Conservation (phyloP, 75 land plant species). For the Pseudotsuga menziesii region DNA sequence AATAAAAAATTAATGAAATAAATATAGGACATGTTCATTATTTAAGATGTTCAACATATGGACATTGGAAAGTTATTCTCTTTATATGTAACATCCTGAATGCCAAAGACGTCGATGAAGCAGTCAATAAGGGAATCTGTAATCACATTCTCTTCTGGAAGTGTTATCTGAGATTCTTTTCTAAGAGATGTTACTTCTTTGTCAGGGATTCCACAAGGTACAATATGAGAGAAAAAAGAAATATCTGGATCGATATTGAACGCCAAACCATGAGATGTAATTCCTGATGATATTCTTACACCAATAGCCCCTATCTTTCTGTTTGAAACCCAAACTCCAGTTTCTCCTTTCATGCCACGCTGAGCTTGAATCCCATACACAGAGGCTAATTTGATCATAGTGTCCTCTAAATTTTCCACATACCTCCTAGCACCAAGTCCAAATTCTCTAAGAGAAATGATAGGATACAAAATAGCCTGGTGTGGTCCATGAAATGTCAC, state of each 20-base stretch:
- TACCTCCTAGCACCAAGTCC: conserved; percentile 78
- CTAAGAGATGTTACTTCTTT: conserved; percentile 84
- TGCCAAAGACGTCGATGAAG: conserved; percentile 55
- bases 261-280: conserved; percentile 91
- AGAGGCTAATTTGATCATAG: conserved; percentile 69
- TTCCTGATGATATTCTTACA: conserved; percentile 68
- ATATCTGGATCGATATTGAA: conserved; percentile 88
- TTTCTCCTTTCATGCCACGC: conserved; percentile 51
- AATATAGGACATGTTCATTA: not conserved
- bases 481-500: conserved; percentile 90
- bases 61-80: conserved; percentile 9
- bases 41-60: conserved; percentile 9
- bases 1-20: not conserved
- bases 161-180: conserved; percentile 39
- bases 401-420: conserved; percentile 84
- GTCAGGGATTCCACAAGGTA: conserved; percentile 86
- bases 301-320: conserved; percentile 95
- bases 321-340: conserved; percentile 87
- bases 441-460: conserved; percentile 58
- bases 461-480: conserved; percentile 87
- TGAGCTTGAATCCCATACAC: conserved; percentile 61
- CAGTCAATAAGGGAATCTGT: conserved; percentile 65
- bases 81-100: conserved; percentile 32
- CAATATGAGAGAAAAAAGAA: conserved; percentile 64
- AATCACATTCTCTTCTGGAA: conserved; percentile 59